Evolutionary conservation across 2,329 filamentous ascomycete species (phyloP).

Genomic region (Pseudogymnoascus sp.): DNA sequence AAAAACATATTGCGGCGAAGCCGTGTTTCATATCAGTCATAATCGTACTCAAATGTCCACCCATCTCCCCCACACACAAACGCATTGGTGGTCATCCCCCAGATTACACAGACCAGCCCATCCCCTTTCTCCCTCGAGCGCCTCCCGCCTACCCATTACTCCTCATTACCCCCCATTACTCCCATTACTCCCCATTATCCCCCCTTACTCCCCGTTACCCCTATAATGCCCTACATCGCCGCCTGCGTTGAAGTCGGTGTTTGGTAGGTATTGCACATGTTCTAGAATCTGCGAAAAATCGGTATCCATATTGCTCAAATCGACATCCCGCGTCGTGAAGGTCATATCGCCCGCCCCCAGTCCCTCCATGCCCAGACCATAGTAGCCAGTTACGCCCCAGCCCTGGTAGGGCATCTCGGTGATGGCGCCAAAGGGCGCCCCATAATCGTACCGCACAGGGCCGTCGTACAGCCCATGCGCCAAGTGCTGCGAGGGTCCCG

Average conservation of each 20-base stretch:
- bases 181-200: neutral
- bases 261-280: neutral
- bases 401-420: conserved; percentile 2
- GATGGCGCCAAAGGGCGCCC: neutral
- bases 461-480: neutral
- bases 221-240: neutral
- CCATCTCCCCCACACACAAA: neutral
- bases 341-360: conserved; percentile 1
- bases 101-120: neutral
- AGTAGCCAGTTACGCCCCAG: neutral
- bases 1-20: neutral
- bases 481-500: neutral
- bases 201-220: neutral
- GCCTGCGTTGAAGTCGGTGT: neutral
- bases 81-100: neutral
- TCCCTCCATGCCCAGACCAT: neutral
- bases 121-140: neutral
- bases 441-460: neutral
- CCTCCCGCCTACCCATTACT: neutral
- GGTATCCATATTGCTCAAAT: neutral
- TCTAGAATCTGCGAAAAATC: neutral
- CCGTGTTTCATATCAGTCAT: conserved; percentile 4
- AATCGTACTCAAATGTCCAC: neutral
- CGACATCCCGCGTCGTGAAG: conserved; percentile 2
- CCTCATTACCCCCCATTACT: neutral